A percentile compares a stretch with the other conserved stretches of the same genome.
phyloP scores from a whole-genome alignment of 2,329 filamentous ascomycete species.

The Pseudogymnoascus verrucosus region DNA sequence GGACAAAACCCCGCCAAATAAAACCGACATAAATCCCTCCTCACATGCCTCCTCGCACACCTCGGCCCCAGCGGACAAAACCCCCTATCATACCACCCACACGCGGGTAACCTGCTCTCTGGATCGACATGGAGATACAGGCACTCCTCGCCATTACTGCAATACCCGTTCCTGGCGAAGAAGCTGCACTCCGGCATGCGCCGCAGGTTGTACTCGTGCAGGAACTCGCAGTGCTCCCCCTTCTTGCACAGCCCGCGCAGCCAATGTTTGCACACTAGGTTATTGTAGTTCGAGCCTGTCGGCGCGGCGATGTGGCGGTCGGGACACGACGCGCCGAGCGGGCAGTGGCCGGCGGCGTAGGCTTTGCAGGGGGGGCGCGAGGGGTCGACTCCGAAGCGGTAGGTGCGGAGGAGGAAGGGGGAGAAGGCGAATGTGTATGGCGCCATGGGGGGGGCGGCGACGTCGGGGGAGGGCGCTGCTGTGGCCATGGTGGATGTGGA shows the following conservation, averaged over 20 bases:
- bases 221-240: slow-evolving; percentile 90
- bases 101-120: slow-evolving; percentile 67
- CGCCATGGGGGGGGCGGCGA: slow-evolving; percentile 38
- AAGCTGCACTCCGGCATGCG: slow-evolving; percentile 99
- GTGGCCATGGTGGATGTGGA: slow-evolving; percentile 1
- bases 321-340: slow-evolving; percentile 72
- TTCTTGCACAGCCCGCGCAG: slow-evolving; percentile 96
- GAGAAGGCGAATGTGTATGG: slow-evolving; percentile 73
- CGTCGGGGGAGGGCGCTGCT: slow-evolving; percentile 18
- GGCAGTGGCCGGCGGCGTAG: slow-evolving; percentile 79
- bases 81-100: slow-evolving; percentile 86
- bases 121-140: slow-evolving; percentile 86
- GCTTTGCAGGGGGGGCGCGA: slow-evolving; percentile 78
- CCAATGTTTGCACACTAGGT: slow-evolving; percentile 97
- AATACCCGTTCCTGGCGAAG: slow-evolving; percentile 88
- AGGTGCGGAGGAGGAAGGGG: slow-evolving; percentile 74
- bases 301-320: slow-evolving; percentile 60
- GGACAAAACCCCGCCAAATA: slow-evolving; percentile 95
- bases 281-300: slow-evolving; percentile 53
- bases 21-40: slow-evolving; percentile 70
- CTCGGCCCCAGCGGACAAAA: slow-evolving; percentile 86
- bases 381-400: slow-evolving; percentile 74
- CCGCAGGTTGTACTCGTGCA: slow-evolving; percentile 96
- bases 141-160: slow-evolving; percentile 94
- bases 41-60: slow-evolving; percentile 84